A percentile compares a stretch with the other conserved stretches of the same genome.
Evolutionary conservation across 352 stramenopile species (phyloP).

Genomic region (Thalassiosira mediterranea): DNA sequence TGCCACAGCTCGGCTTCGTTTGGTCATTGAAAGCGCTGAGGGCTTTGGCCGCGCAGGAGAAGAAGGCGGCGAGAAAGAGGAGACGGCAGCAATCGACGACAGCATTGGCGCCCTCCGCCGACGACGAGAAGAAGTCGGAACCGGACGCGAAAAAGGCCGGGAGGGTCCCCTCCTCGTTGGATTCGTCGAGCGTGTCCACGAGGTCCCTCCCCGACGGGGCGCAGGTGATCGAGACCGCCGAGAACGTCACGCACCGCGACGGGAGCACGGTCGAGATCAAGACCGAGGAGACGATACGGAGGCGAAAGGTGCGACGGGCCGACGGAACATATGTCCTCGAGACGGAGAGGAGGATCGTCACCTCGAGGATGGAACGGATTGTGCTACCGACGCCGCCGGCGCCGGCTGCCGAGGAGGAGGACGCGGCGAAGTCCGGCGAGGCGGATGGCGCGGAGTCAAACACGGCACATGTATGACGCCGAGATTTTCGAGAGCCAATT

Average conservation of each 20-base stretch:
- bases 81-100: no score
- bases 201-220: neutral
- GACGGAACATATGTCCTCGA: conserved; percentile 9
- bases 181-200: neutral
- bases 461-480: no score
- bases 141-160: no score
- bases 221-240: neutral
- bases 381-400: neutral
- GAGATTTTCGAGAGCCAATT: no score
- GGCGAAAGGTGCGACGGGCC: neutral
- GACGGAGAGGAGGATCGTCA: neutral
- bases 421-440: neutral
- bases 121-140: no score
- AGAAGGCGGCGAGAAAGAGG: neutral
- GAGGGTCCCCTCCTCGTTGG: no score
- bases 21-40: neutral
- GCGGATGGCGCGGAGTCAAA: neutral
- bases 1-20: conserved; percentile 15
- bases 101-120: no score
- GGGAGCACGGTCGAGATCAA: conserved; percentile 1
- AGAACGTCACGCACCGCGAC: neutral
- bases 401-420: neutral
- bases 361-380: neutral
- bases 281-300: neutral
- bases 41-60: neutral